These are phyloP conservation scores for Digitaria exilis DNA, from an alignment of 202 grass and related monocot species.

Conservation along the genomic window DNA sequence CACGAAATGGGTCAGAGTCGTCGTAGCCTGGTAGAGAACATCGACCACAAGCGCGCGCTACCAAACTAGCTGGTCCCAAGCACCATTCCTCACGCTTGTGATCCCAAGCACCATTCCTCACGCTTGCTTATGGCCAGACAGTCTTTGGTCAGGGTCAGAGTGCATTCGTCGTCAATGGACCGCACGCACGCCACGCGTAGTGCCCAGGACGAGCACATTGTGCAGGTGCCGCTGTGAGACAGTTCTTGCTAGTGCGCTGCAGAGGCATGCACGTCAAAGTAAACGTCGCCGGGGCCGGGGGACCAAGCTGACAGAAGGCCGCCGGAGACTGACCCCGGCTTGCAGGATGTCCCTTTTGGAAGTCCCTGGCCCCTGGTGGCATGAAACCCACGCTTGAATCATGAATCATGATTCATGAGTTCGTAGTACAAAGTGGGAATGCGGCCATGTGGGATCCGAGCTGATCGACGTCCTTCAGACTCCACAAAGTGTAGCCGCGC, in stretches of 20 bases:
- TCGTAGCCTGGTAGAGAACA: background rate
- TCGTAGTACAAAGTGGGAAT: background rate
- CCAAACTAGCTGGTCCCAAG: background rate
- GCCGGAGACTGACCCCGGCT: background rate
- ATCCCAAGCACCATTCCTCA: background rate
- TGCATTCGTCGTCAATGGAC: background rate
- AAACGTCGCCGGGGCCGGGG: conserved; percentile 11
- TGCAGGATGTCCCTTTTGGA: background rate
- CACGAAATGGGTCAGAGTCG: background rate
- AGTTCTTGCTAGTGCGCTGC: background rate
- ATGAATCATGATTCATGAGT: background rate
- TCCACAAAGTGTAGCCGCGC: background rate
- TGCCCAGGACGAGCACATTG: background rate
- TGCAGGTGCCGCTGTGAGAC: background rate
- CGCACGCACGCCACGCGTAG: background rate
- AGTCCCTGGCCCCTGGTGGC: too few species aligned
- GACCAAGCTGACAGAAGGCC: background rate
- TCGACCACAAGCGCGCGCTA: background rate
- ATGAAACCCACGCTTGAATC: background rate
- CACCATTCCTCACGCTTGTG: too few species aligned
- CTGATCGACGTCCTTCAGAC: background rate
- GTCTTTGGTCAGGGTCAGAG: background rate
- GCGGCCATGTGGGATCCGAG: conserved; percentile 16
- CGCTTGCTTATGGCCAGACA: background rate
- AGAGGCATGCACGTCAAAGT: background rate